Evolutionary conservation across 2,329 filamentous ascomycete species (phyloP).

Genomic region (Calonectria naviculata): DNA sequence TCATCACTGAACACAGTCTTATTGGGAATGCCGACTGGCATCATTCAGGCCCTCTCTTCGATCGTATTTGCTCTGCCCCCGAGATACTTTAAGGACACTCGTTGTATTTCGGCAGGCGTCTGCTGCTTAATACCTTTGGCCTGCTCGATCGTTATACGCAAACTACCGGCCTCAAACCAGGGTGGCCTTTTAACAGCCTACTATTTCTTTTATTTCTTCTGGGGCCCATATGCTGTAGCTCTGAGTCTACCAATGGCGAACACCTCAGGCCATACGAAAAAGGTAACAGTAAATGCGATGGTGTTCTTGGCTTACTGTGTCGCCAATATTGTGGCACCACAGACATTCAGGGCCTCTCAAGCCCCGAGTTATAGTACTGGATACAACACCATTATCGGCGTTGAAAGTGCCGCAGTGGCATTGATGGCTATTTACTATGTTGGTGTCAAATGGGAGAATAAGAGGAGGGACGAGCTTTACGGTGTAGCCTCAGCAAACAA

Average conservation of each 20-base stretch:
- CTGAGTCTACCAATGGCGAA: conserved; percentile 5
- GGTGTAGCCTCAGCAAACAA: not conserved
- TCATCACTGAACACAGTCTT: not conserved
- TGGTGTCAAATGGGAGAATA: not conserved
- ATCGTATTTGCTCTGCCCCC: conserved; percentile 1
- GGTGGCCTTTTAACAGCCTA: conserved; percentile 43
- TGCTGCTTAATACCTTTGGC: not conserved
- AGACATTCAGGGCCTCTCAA: not conserved
- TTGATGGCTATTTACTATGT: not conserved
- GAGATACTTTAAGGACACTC: conserved; percentile 13
- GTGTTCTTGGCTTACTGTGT: conserved; percentile 2
- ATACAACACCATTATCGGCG: not conserved
- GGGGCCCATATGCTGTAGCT: conserved; percentile 28
- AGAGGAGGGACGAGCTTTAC: not conserved
- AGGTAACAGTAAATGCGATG: not conserved
- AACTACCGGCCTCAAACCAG: conserved; percentile 41
- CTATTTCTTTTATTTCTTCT: conserved; percentile 41
- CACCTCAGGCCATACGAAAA: conserved; percentile 12
- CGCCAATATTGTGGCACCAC: conserved; percentile 5
- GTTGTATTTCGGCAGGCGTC: not conserved
- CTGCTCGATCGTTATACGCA: not conserved
- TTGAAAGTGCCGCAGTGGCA: not conserved
- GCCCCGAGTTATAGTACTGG: not conserved
- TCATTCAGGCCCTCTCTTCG: conserved; percentile 17
- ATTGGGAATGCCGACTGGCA: conserved; percentile 19